Conservation (phyloP, 2,329 filamentous ascomycete genomes). For the Monosporascus ibericus region DNA sequence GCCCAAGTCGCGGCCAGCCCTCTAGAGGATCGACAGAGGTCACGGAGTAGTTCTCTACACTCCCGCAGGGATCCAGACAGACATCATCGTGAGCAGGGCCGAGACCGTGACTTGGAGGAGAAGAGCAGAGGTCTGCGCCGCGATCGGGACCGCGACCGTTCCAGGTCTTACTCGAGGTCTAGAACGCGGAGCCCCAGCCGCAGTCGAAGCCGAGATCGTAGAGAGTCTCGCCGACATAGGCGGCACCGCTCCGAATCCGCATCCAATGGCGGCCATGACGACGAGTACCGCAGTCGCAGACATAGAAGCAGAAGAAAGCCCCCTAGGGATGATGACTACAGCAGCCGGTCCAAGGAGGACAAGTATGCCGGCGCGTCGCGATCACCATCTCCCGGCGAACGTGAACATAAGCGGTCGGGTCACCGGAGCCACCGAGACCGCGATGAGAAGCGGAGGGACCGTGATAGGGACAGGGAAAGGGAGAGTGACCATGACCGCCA, state of each 20-base stretch:
- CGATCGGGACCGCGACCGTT: conserved; percentile 25
- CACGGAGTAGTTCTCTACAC: conserved; percentile 43
- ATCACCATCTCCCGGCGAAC: conserved; percentile 56
- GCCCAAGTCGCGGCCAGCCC: conserved; percentile 25
- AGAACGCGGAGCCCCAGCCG: conserved; percentile 29
- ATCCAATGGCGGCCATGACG: conserved; percentile 40
- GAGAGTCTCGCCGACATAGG: conserved; percentile 43
- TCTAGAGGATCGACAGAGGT: conserved; percentile 28
- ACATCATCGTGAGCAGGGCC: conserved; percentile 28
- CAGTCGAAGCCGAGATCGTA: conserved; percentile 38
- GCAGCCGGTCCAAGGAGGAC: conserved; percentile 31
- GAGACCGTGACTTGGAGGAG: conserved; percentile 26
- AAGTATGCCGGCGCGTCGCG: conserved; percentile 51
- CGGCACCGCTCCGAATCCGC: conserved; percentile 48
- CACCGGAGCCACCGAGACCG: conserved; percentile 41
- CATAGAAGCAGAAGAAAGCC: conserved; percentile 38
- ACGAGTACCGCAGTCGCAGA: conserved; percentile 46
- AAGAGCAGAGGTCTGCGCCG: conserved; percentile 18
- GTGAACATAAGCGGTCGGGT: conserved; percentile 39
- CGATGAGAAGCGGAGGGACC: conserved; percentile 16
- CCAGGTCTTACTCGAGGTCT: conserved; percentile 24
- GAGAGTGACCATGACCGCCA: conserved; percentile 18
- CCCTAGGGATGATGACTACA: conserved; percentile 39
- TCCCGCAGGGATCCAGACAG: conserved; percentile 31
- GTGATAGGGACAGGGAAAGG: conserved; percentile 28